Base-by-base conservation (phyloP, 2,329 filamentous ascomycete species). In the Balansia obtecta region DNA sequence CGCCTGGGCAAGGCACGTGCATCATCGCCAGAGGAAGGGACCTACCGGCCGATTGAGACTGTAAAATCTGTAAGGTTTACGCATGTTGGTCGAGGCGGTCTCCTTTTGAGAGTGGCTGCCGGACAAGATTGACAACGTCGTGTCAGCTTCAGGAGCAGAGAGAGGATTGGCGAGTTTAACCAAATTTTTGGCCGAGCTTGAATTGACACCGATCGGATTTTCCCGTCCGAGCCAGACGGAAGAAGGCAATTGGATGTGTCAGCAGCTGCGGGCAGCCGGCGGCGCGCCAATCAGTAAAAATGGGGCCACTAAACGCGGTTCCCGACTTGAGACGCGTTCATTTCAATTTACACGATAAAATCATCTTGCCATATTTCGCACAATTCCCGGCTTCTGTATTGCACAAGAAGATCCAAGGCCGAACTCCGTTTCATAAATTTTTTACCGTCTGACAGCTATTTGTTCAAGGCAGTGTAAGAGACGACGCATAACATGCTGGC, bases 21-120 rank as follows among this genome's bases (percentile, higher is more conserved):
- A 32, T 15, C 39, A 9, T 20, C 18, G 39, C 39, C n/a, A 18
- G 39, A 27, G 12, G 9, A 10, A 44, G 13, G 20, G 15, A n/a
- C 80, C 63, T 73, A 86, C 83, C 56, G 80, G 73, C 63, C 76
- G 74, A 65, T 76, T 81, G 52, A 88, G 73, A 62, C 76, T 79
- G 69, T 86, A 82, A 60, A 82, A 85, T 64, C 79, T 78, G 52
- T 59, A 58, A 62, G 80, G 71, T 66, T 75, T 73, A 61, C 79
- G 75, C 72, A 76, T 74, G 50, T 66, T 71, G 67, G 57, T 59
- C 56, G 58, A 57, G 58, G 66, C 56, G 58, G 56, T 54, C 58
- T 55, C 22, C 58, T 48, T 48, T 51, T 56, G 30, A 3, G 40
- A 37, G 39, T 50, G 45, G n/a, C 45, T 41, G 49, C 30, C 42